phyloP scores from a whole-genome alignment of 768 basidiomycete genomes.

The Panaeolus papilionaceus region DNA sequence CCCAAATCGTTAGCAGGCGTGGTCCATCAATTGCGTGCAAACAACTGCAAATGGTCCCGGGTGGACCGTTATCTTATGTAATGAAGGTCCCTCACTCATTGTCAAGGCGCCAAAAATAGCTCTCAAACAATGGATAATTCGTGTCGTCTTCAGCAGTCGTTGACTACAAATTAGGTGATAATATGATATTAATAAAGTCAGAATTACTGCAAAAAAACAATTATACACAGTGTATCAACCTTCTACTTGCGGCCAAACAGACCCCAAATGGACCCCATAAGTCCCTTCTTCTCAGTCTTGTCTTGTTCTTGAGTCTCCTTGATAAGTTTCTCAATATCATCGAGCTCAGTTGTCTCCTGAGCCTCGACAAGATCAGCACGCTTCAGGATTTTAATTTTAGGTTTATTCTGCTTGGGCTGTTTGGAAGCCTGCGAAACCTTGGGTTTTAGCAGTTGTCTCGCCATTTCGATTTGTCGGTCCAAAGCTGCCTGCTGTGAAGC shows the following conservation, averaged over 20 bases:
- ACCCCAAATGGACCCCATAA: background rate
- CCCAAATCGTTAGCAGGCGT: conserved; percentile 32
- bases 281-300: background rate
- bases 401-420: conserved; percentile 16
- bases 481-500: conserved; percentile 9
- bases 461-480: conserved; percentile 18
- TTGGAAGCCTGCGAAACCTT: conserved; percentile 11
- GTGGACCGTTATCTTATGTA: background rate
- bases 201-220: background rate
- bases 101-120: background rate
- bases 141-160: background rate
- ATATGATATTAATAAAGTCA: conserved; percentile 6
- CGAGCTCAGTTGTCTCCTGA: background rate
- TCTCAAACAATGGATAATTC: background rate
- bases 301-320: background rate
- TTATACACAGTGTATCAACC: background rate
- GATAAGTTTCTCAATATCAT: background rate
- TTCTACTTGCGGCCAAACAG: background rate
- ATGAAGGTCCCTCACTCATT: background rate
- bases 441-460: conserved; percentile 11
- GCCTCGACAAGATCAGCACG: background rate
- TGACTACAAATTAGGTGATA: background rate
- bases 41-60: conserved; percentile 29
- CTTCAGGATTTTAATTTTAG: conserved; percentile 7
- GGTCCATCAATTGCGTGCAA: conserved; percentile 35